Evolutionary conservation across 1,284 basidiomycete species (phyloP), one percentile per base, ranked within the genome.

Genomic region (Bjerkandera adusta): DNA sequence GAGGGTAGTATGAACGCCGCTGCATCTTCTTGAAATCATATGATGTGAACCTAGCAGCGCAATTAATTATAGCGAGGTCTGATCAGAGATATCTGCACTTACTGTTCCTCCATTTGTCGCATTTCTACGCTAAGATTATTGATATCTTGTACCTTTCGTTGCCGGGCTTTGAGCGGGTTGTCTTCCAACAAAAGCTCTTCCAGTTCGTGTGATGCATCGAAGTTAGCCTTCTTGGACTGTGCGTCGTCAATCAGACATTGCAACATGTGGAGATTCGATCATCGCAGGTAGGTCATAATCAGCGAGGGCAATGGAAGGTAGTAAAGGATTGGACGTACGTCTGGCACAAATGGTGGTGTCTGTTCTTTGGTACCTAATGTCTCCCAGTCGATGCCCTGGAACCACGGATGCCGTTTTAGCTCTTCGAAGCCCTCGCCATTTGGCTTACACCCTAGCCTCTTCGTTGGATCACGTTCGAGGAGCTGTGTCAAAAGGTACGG

Each of bases 61-160:
- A 18, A 12, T 10, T 16, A 10, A 12, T 8, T 6, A 26, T n/a
- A 15, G 4, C 22, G n/a, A 45, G 27, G 12, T 8, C 6, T 18
- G 13, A 15, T 20, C 7, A 32, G 36, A 16, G 33, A 47, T 40
- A 47, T 22, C 15, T 33, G 35, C 20, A 77, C 89, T 57, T 59
- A 96, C 92, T 97, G 92, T 64, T 98, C 93, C 69, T 99, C 96
- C 92, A 98, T 97, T 71, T 94, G 87, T 47, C 90, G 74, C 89
- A 96, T 92, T 67, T 98, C 96, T 1, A 83, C 80, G 48, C 87
- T 90, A 48, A 98, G 69, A 42, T 83, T 83, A 54, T 75, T 79
- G 22, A 86, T 67, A 58, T 97, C 94, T 52, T 94, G 88, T 52
- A 85, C 87, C 65, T 96, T 97, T 43, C 96, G 79, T 54, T 91